Base-by-base conservation (phyloP, 2,329 filamentous ascomycete species). In the Aspergillus awamori region DNA sequence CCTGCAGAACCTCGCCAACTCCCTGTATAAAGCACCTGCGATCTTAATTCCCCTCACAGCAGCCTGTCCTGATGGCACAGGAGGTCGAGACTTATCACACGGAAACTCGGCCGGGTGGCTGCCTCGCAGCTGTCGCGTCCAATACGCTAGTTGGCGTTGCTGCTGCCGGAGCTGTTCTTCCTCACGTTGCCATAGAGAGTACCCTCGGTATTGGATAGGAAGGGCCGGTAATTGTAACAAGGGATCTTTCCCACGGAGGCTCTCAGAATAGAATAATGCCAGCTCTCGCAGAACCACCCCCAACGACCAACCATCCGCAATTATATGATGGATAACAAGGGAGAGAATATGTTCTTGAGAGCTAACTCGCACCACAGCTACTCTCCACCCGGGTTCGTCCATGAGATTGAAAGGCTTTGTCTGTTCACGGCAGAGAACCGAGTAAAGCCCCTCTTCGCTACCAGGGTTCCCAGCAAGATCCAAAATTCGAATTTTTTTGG, bases 91-190 rank as follows among this genome's bases (percentile, higher is more conserved):
- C 43, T 51, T 55, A 24, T 62, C 60, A 17, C 26, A 28, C 3
- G 53, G 15, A 15, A 61, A 55, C 55, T 61, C 39, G 3, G 55
- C 59, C 4, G 59, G 59, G 17, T 58, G 38, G 15, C 55, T 61
- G 24, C 59, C 55, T 10, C 26, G 11, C 7, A 61, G 51, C 28
- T 55, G 20, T 4, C 33, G 2, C 11, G 20, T 43, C 59, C 59
- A 61, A 22, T 61, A 61, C n/a, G 39, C 36, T 5, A 61, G 49
- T 11, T 61, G 59, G 11, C 17, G 38, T 4, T 54, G 20, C 3
- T 57, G 59, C 17, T 57, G 20, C n/a, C 8, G 28, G 7, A 20
- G 4, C 11, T 52, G 47, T 10, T 36, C 48, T 3, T 55, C 55
- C 26, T 61, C 51, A 8, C 26, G 28, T 45, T 61, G 48, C 59